A percentile compares a stretch with the other conserved stretches of the same genome.
phyloP scores from a whole-genome alignment of 495 filamentous ascomycete species.

The Elasticomyces elasticus region DNA sequence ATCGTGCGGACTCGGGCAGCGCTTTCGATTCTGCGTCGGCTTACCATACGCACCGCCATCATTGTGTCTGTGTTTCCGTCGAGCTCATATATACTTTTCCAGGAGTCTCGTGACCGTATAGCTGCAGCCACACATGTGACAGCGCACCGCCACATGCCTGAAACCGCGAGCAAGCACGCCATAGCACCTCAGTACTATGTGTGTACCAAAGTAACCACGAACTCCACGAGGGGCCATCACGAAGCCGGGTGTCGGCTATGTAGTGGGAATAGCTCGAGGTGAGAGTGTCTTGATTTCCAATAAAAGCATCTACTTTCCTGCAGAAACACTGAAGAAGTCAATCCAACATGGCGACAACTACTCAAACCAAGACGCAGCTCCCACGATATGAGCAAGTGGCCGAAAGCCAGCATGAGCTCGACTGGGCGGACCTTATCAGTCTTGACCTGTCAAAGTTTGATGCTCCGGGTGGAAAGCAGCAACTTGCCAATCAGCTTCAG shows the following conservation, averaged over 20 bases:
- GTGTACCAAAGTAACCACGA: neutral
- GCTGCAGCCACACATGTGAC: neutral
- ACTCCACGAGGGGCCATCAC: neutral
- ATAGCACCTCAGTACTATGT: neutral
- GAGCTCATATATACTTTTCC: neutral
- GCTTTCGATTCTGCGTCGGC: neutral
- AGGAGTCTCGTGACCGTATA: neutral
- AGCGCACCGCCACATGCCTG: neutral
- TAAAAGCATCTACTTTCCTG: neutral
- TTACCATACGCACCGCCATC: neutral
- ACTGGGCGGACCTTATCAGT: constrained; percentile 48
- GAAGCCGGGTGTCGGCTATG: neutral
- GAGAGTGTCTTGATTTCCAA: neutral
- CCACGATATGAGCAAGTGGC: neutral
- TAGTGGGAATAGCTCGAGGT: neutral
- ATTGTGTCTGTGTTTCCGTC: neutral
- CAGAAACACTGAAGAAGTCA: neutral
- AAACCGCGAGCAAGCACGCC: neutral
- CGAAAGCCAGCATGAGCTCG: constrained; percentile 1
- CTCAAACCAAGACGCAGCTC: neutral
- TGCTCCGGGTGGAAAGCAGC: constrained; percentile 43
- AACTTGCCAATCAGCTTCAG: constrained; percentile 46
- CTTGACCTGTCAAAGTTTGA: constrained; percentile 45
- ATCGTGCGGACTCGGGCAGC: too few species aligned
- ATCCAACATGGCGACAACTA: neutral